phyloP scores from a whole-genome alignment of 2,329 filamentous ascomycete genomes.

The Claviceps humidiphila region DNA sequence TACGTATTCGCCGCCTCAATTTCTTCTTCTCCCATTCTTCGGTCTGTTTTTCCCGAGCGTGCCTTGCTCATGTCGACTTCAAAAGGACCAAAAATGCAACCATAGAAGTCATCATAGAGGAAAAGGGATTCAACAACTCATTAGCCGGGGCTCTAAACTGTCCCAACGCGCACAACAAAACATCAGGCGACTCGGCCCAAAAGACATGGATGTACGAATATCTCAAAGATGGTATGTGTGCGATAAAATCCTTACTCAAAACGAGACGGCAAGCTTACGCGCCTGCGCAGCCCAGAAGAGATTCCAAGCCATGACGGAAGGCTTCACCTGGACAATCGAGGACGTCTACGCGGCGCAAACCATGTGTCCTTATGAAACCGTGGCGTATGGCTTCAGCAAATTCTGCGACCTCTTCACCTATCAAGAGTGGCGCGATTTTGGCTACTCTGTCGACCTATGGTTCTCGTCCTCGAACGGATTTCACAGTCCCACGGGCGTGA shows the following conservation, averaged over 20 bases:
- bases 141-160: constrained; percentile 55
- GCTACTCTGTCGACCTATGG: constrained; percentile 54
- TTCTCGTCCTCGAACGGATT: constrained; percentile 52
- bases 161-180: constrained; percentile 42
- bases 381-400: constrained; percentile 60
- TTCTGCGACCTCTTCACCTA: constrained; percentile 67
- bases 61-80: background rate
- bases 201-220: constrained; percentile 51
- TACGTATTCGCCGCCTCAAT: constrained; percentile 10
- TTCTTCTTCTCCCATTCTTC: background rate
- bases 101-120: constrained; percentile 59
- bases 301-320: constrained; percentile 39
- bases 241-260: background rate
- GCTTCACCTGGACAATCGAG: constrained; percentile 48
- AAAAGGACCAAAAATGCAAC: constrained; percentile 52
- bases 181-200: constrained; percentile 38
- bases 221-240: constrained; percentile 39
- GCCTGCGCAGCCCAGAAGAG: constrained; percentile 40
- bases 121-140: constrained; percentile 52
- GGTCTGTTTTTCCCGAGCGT: background rate
- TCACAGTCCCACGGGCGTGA: constrained; percentile 47
- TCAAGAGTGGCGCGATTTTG: constrained; percentile 59
- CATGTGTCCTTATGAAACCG: constrained; percentile 65
- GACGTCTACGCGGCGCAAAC: constrained; percentile 57
- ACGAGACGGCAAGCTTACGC: background rate